Base-by-base conservation (phyloP, 2,329 filamentous ascomycete species). In the Hypoxylon sp. region DNA sequence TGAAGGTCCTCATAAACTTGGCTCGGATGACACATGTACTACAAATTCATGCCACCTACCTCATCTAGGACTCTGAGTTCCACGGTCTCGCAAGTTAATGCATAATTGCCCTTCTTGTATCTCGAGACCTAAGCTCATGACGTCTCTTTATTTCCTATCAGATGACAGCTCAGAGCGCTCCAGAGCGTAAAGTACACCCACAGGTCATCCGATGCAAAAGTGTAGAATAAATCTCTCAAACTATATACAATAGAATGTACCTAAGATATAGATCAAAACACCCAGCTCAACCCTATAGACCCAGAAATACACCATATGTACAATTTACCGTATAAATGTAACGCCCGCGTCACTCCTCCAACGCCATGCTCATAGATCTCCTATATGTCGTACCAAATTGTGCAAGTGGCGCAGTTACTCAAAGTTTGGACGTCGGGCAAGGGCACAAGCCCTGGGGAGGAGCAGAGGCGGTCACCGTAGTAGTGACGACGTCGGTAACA, bases 401-500 rank as follows among this genome's bases (percentile, higher is more conserved):
- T 9, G n/a, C 7, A n/a, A 29, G 37, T 29, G 16, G n/a, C 12
- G 25, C 11, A 14, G 16, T 37, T 30, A 32, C 29, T 43, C 45
- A 61, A 27, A 27, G 46, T 2, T 19, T 47, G 23, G 30, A 4
- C 19, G 37, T 56, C 14, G 58, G 41, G 43, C 65, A 65, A 16
- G 54, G 30, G n/a, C 65, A 68, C 51, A 65, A 37, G 7, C 65
- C 65, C 64, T 52, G 2, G 65, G 65, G 32, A 46, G 5, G 30
- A 16, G 34, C 9, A 41, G 63, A 59, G 48, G 63, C 43, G 4
- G 45, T 50, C n/a, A 62, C 47, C 3, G 61, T 70, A 4, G 61
- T 63, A 12, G 63, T 63, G 29, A 69, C 54, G 7, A 53, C 59
- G 51, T 63, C 59, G 8, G 56, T 64, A 19, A 66, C 64, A 6